Evolutionary conservation across 106 monocot species (phyloP), one percentile per base, ranked within the genome.

Genomic region (Platanthera zijinensis): DNA sequence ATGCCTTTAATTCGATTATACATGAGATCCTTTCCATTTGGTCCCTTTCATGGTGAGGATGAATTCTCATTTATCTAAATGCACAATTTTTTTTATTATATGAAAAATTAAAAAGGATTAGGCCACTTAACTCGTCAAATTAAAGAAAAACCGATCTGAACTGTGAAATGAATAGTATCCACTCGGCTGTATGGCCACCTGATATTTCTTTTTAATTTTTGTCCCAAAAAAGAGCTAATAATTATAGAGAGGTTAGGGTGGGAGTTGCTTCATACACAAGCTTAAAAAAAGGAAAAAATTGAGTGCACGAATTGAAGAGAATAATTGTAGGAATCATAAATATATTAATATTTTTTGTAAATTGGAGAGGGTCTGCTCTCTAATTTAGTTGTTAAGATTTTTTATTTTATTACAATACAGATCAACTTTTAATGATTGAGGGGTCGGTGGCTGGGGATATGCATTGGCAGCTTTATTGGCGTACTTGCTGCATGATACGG

Each of bases 381-480:
- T 30, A 67, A 67, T 67, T 67, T 39, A 67, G 32, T 39, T 39
- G 67, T 12, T 67, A 67, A 39, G 12, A 12, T 30, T 67, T 13
- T 67, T 53, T 14, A 10, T 10, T 10, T 53, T 14, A 25, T n/a
- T n/a, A n/a, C n/a, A 67, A 13, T 1, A 19, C 2, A 67, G 7
- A 22, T 67, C 6, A 67, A 22, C 12, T 32, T 67, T 67, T 67
- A 7, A 67, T 22, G 5, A 12, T 67, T 39, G 11, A 67, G 14
- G 78, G 30, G 52, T 77, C n/a, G 78, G 78, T 78, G 69, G 78
- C 17, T 52, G 50, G 52, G 52, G 28, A 21, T 53, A 53, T 7
- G 53, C 14, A 53, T 53, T 1, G 53, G 14, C 53, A 4, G 12
- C 53, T 14, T 53, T 14, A 14, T 10, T 10, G 2, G 14, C 14